Evolutionary conservation across 768 basidiomycete genomes (phyloP).

Genomic region (Suillus brevipes): DNA sequence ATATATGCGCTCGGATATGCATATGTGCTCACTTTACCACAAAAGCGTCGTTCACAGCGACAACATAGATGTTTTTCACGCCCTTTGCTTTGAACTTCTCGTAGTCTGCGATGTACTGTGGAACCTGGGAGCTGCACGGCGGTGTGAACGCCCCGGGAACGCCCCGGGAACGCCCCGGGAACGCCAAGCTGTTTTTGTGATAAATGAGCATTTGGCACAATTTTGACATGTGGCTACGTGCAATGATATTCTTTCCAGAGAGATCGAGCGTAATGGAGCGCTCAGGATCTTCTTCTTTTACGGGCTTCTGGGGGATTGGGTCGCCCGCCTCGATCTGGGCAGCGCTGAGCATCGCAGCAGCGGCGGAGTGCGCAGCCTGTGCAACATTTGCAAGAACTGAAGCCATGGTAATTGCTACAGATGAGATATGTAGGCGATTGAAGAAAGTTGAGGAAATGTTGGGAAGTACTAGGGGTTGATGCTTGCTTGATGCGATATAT

Average conservation of each 20-base stretch:
- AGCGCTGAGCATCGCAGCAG: conserved; percentile 48
- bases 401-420: conserved; percentile 37
- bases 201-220: not conserved
- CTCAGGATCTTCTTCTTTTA: conserved; percentile 62
- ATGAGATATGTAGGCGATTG: not conserved
- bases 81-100: conserved; percentile 78
- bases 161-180: conserved; percentile 76
- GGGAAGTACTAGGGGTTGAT: not conserved
- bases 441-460: not conserved
- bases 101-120: conserved; percentile 63
- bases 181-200: conserved; percentile 55
- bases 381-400: conserved; percentile 48
- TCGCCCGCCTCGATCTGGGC: conserved; percentile 41
- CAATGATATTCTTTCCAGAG: conserved; percentile 64
- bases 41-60: conserved; percentile 80
- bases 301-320: conserved; percentile 46
- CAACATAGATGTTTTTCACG: conserved; percentile 65
- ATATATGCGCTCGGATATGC: not conserved
- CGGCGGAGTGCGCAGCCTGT: conserved; percentile 54
- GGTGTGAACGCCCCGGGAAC: conserved; percentile 80
- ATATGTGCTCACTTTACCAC: conserved; percentile 47
- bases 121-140: conserved; percentile 65
- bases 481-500: not conserved
- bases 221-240: conserved; percentile 31
- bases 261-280: conserved; percentile 44